Base-by-base conservation (phyloP, 306 rosid genomes). In the Rosa multiflora region DNA sequence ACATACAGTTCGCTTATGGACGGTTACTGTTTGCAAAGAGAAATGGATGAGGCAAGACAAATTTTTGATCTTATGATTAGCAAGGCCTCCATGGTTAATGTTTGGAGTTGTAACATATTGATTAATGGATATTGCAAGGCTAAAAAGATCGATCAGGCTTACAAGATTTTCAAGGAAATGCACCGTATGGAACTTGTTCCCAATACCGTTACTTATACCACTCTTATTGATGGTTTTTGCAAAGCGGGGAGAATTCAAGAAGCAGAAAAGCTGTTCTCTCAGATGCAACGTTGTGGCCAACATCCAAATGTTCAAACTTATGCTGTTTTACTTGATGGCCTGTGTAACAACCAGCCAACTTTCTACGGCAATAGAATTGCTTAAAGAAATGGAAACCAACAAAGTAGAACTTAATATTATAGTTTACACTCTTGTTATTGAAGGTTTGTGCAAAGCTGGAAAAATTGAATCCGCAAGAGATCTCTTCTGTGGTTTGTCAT, bases 1-100 rank as follows among this genome's bases (percentile, higher is more conserved):
- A 76, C 79, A 14, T 62, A 76, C 56, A 47, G n/a, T 61, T 43
- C 43, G 4, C 62, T 63, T 37, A 62, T 62, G 44, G 58, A 63
- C 52, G 48, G 43, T 17, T 63, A 76, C 47, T 63, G 79, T 47
- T 29, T 76, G 59, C 72, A 5, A 21, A 42, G 37, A 44, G 61
- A 46, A 52, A 62, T 76, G 55, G 62, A 61, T 0, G 6, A 29
- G 59, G 72, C 79, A 29, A 63, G 61, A 47, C 29, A 63, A 46
- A 61, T 29, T 29, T 29, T 29, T 29, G 32, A 29, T 29, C 32
- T 29, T 29, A 49, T 13, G 55, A 15, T 49, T 49, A 14, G 17
- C 18, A 14, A 49, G 55, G 55, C 17, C 4, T 49, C 18, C 5
- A 49, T 49, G 55, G 55, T 3, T 2, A 12, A 49, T 49, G 4